Evolutionary conservation across 2,329 filamentous ascomycete species (phyloP), one percentile per base, ranked within the genome.

Genomic region (Hypocrella siamensis): DNA sequence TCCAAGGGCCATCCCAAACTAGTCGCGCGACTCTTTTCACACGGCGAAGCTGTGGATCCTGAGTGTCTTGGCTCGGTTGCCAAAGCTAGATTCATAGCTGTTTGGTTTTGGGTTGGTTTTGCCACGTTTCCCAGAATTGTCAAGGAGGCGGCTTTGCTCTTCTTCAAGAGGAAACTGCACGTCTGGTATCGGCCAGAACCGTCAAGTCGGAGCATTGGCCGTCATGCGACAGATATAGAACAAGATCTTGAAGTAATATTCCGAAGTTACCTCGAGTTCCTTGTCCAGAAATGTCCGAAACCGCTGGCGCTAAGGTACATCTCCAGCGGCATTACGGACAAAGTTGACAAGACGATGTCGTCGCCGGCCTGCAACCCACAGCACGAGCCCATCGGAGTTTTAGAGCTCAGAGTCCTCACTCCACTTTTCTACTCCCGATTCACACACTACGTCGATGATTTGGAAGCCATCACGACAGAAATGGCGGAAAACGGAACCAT

Each of bases 31-130:
- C 55, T 82, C 12, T 65, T 66, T 38, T 75, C 72, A 0, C 56
- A 61, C 2, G 62, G 57, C 1, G 35, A 51, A 9, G 56, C 67
- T 2, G 38, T 72, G 5, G 62, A 79, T 30, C 65, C 73, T 0
- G 44, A 42, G 0, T 42, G 43, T 0, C 56, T 77, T 47, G 55
- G 49, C 1, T n/a, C 48, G 0, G 33, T 49, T 24, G 52, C 61
- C 5, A 69, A 60, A 34, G 15, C 55, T 1, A 41, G 27, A 4
- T 74, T 79, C 37, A 39, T 78, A 4, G 35, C 47, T 3, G 45
- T 47, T 2, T 82, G 76, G 75, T 75, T 67, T 60, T 79, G 74
- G 75, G 67, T 79, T 8, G 74, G 72, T 2, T 61, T 81, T 18
- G 55, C 67, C 17, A 80, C 75, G 0, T 71, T 76, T 39, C 75